A percentile compares a stretch with the other conserved stretches of the same genome.
Evolutionary conservation across 495 filamentous ascomycete genomes (phyloP).

Genomic region (Podospora fimiseda): DNA sequence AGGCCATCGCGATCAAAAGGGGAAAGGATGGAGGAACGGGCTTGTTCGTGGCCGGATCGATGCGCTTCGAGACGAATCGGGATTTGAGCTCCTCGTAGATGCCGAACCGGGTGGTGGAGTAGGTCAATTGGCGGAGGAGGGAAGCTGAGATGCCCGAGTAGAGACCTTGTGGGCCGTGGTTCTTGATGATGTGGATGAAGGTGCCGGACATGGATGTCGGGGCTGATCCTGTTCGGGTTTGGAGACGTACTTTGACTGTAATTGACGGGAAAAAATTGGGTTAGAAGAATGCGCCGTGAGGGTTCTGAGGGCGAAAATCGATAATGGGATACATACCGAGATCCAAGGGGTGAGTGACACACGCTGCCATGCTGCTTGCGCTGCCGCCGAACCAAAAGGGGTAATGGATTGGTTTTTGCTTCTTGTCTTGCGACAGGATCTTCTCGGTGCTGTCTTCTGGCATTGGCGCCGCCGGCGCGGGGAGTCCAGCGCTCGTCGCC

Average conservation of each 20-base stretch:
- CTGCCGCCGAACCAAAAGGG: constrained; percentile 96
- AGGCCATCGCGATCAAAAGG: constrained; percentile 72
- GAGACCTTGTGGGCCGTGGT: constrained; percentile 60
- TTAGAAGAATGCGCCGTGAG: not conserved
- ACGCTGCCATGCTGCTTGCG: constrained; percentile 82
- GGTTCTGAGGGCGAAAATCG: constrained; percentile 2
- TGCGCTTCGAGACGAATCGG: constrained; percentile 36
- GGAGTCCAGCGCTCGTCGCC: constrained; percentile 5
- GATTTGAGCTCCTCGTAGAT: constrained; percentile 90
- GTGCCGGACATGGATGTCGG: constrained; percentile 74
- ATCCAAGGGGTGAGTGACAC: constrained; percentile 87
- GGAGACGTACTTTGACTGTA: constrained; percentile 59
- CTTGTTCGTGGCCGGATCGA: constrained; percentile 24
- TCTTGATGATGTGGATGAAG: constrained; percentile 65
- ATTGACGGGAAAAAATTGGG: not conserved
- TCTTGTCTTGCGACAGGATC: constrained; percentile 16
- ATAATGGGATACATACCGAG: constrained; percentile 59
- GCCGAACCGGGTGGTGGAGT: constrained; percentile 88
- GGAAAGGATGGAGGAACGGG: constrained; percentile 54
- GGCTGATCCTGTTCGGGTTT: constrained; percentile 64
- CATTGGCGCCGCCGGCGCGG: constrained; percentile 9
- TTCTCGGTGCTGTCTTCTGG: constrained; percentile 16
- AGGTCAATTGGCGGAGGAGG: constrained; percentile 84
- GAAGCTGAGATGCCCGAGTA: constrained; percentile 89
- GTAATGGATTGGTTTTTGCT: constrained; percentile 52